Conservation (phyloP, 2,329 filamentous ascomycete genomes). For the Anthostomella pinea region DNA sequence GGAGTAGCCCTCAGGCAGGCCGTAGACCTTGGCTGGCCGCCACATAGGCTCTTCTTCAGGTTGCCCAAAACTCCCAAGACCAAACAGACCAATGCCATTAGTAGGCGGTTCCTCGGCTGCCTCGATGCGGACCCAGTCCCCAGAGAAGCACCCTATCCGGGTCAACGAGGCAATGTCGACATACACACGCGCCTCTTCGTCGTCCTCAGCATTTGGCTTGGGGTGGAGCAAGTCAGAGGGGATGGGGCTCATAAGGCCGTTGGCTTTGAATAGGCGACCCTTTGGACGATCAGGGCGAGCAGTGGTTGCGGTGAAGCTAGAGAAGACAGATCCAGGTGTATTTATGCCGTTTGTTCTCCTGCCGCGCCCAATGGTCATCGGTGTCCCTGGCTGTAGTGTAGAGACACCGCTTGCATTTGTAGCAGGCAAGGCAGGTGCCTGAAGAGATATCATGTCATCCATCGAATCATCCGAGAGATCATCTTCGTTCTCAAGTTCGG, state of each 20-base stretch:
- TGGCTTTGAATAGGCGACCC: slow-evolving; percentile 80
- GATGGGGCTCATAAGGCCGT: slow-evolving; percentile 70
- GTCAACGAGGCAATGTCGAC: slow-evolving; percentile 84
- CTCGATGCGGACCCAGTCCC: slow-evolving; percentile 92
- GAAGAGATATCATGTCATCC: slow-evolving; percentile 90
- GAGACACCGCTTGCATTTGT: slow-evolving; percentile 76
- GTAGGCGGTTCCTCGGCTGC: slow-evolving; percentile 68
- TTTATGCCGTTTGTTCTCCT: slow-evolving; percentile 67
- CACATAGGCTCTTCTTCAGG: slow-evolving; percentile 62
- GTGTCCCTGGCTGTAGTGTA: slow-evolving; percentile 76
- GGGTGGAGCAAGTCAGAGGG: slow-evolving; percentile 80
- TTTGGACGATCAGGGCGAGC: slow-evolving; percentile 68
- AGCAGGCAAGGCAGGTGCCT: slow-evolving; percentile 74
- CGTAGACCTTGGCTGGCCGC: slow-evolving; percentile 85
- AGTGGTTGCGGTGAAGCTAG: slow-evolving; percentile 81
- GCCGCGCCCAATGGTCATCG: slow-evolving; percentile 67
- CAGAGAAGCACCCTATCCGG: slow-evolving; percentile 93
- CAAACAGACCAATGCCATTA: slow-evolving; percentile 65
- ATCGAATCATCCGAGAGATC: slow-evolving; percentile 82
- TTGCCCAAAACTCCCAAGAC: slow-evolving; percentile 64
- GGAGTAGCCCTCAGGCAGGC: slow-evolving; percentile 74
- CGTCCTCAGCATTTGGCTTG: slow-evolving; percentile 71
- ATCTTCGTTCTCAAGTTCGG: slow-evolving; percentile 66
- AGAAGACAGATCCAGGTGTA: slow-evolving; percentile 86
- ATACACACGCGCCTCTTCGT: slow-evolving; percentile 86